phyloP scores from a whole-genome alignment of 2,329 filamentous ascomycete species.

The Knoxdaviesia proteae region DNA sequence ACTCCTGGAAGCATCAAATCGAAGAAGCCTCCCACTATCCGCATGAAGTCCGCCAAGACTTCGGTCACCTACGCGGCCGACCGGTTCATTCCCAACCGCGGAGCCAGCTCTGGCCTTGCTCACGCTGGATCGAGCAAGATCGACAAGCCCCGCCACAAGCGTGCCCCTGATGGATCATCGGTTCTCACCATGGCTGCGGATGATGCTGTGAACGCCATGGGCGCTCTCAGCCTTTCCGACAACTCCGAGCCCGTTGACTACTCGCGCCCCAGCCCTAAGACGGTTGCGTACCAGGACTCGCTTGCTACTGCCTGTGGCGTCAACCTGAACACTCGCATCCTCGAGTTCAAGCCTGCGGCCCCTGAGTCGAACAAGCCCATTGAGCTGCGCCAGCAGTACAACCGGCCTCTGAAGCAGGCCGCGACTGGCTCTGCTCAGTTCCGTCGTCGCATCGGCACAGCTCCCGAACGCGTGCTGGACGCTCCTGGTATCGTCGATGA shows the following conservation, averaged over 20 bases:
- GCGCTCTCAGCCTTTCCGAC: conserved; percentile 53
- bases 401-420: conserved; percentile 65
- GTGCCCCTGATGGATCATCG: conserved; percentile 33
- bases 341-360: conserved; percentile 95
- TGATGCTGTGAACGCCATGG: conserved; percentile 59
- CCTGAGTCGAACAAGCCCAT: conserved; percentile 97
- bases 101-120: conserved; percentile 70
- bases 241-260: conserved; percentile 50
- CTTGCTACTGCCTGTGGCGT: conserved; percentile 82
- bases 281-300: conserved; percentile 78
- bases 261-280: conserved; percentile 65
- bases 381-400: conserved; percentile 93
- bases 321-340: conserved; percentile 80
- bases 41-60: conserved; percentile 46
- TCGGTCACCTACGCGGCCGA: conserved; percentile 65
- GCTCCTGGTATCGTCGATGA: conserved; percentile 91
- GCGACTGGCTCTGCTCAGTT: conserved; percentile 62
- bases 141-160: conserved; percentile 55
- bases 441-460: conserved; percentile 78
- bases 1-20: conserved; percentile 36
- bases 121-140: conserved; percentile 71
- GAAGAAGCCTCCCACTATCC: conserved; percentile 26
- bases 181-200: conserved; percentile 63
- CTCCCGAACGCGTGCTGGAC: conserved; percentile 88
- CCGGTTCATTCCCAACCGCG: conserved; percentile 88